Percentiles rank a stretch among this genome's conserved stretches.
Evolutionary conservation across 2,329 filamentous ascomycete species (phyloP).

Genomic region (Colletotrichum sp.): DNA sequence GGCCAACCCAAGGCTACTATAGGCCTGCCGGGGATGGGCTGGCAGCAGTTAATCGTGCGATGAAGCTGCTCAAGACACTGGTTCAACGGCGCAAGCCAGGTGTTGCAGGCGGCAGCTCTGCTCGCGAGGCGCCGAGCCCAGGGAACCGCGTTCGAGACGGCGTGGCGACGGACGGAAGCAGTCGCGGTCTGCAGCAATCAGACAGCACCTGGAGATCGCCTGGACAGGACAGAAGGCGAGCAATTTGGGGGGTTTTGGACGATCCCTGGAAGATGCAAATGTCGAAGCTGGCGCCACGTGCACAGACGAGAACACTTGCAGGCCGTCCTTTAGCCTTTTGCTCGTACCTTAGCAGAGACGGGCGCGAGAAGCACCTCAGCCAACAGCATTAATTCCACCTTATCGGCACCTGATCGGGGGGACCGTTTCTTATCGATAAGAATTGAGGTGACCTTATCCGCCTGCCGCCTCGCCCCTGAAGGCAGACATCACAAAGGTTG

Average conservation of each 20-base stretch:
- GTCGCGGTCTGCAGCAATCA: background rate
- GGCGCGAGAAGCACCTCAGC: background rate
- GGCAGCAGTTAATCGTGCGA: background rate
- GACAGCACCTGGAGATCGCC: background rate
- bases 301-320: background rate
- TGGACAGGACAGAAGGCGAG: background rate
- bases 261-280: constrained; percentile 15
- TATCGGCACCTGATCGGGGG: constrained; percentile 22
- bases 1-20: background rate
- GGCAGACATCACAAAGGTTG: background rate
- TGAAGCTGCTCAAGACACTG: background rate
- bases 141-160: background rate
- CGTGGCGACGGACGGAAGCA: background rate
- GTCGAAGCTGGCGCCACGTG: constrained; percentile 11
- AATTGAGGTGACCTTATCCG: background rate
- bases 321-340: background rate
- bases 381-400: constrained; percentile 1
- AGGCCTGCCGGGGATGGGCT: background rate
- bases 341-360: background rate
- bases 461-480: background rate
- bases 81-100: background rate
- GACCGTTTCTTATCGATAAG: constrained; percentile 12
- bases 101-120: background rate
- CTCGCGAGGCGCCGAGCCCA: background rate
- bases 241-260: background rate